phyloP scores from a whole-genome alignment of 768 basidiomycete species.

The Phaeotremella skinneri region DNA sequence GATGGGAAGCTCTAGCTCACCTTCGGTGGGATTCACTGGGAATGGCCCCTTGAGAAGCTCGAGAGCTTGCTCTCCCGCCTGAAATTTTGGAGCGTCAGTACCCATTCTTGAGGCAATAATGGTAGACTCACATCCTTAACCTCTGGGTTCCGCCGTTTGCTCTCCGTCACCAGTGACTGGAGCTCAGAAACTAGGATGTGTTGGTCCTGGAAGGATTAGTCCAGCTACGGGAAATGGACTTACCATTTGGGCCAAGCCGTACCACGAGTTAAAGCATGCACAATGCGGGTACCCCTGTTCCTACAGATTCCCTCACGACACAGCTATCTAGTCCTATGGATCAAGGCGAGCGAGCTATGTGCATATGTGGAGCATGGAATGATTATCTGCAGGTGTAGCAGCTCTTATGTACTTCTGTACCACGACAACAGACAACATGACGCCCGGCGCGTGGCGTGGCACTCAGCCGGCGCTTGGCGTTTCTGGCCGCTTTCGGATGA shows the following conservation, averaged over 20 bases:
- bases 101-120: neutral
- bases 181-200: slow-evolving; percentile 50
- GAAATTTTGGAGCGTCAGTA: neutral
- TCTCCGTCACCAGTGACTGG: slow-evolving; percentile 80
- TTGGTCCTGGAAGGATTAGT: slow-evolving; percentile 41
- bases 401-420: no score
- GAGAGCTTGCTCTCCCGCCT: slow-evolving; percentile 45
- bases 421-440: no score
- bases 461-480: no score
- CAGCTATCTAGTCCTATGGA: neutral
- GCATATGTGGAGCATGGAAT: no score
- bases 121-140: slow-evolving; percentile 73
- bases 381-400: no score
- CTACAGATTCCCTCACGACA: neutral
- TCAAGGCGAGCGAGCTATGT: no score
- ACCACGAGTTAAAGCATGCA: neutral
- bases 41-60: slow-evolving; percentile 37
- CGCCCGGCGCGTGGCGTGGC: no score
- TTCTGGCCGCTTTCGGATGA: no score
- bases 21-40: slow-evolving; percentile 7
- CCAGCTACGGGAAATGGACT: no score
- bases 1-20: slow-evolving; percentile 10
- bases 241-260: neutral
- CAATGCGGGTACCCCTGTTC: neutral
- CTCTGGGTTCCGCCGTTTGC: slow-evolving; percentile 82